Base-by-base conservation (phyloP, 2,329 filamentous ascomycete species). In the Fusarium floridanum region DNA sequence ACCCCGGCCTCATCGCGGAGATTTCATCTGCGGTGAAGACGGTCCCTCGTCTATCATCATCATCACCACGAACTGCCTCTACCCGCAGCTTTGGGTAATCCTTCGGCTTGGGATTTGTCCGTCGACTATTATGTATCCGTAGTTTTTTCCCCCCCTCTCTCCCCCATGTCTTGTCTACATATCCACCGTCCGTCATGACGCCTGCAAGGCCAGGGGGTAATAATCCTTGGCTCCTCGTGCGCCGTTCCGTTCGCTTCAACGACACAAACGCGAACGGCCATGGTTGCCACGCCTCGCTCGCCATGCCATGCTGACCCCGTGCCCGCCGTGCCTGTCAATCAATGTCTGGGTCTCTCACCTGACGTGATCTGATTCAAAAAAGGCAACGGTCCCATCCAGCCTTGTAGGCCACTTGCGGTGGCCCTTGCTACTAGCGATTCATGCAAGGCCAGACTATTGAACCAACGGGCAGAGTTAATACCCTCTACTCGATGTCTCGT, bases 361-460 rank as follows among this genome's bases (percentile, higher is more conserved):
- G 61, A 57, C 71, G 27, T 66, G 69, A 70, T 72, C 22, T 55
- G 39, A 45, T 62, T 36, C 59, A 29, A 56, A 29, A 56, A 41
- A 43, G 45, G 14, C 22, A 68, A 53, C 59, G 60, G 60, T 29
- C 45, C 41, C 41, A 53, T 67, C 70, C 39, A 39, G 66, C 50
- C 53, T 63, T 63, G 43, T 63, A 50, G n/a, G 59, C 36, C 36
- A 32, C 29, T 32, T 60, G 7, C 17, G 36, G 11, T 43, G 22
- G 22, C 22, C 36, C 55, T 29, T 22, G 55, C 55, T 59, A 32
- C 70, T 73, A 73, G 41, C 72, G 72, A 74, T 45, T 74, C 72
- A 74, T 74, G 72, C 61, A 61, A 37, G 50, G 43, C 22, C 29
- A 27, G 61, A 72, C 72, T 74, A 74, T 72, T 66, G 68, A 71